Percentiles rank a stretch among this genome's conserved stretches.
phyloP scores from a whole-genome alignment of 2,329 filamentous ascomycete species.

The Fusarium sp. region DNA sequence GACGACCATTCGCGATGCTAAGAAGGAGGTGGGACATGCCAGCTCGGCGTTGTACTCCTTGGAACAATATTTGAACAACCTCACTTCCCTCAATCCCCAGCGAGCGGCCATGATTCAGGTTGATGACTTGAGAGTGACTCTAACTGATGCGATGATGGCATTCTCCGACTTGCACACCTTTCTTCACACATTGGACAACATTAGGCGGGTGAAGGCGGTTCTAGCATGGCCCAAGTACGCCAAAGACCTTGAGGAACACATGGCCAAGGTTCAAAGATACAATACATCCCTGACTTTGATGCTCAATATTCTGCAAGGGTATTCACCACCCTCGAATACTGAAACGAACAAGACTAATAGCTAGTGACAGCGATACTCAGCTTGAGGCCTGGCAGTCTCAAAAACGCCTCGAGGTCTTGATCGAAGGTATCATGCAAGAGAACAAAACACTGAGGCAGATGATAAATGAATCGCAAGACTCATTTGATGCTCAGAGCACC shows the following conservation, averaged over 20 bases:
- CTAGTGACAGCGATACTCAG: background rate
- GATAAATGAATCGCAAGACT: background rate
- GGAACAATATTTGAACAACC: background rate
- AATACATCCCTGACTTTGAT: background rate
- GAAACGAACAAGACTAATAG: background rate
- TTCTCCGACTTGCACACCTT: background rate
- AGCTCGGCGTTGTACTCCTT: background rate
- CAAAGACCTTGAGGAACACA: background rate
- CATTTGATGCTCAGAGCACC: background rate
- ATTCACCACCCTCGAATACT: background rate
- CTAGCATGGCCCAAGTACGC: background rate
- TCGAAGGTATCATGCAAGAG: background rate
- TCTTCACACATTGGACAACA: background rate
- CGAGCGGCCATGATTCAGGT: background rate
- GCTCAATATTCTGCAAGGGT: background rate
- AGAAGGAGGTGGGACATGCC: background rate
- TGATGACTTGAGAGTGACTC: background rate
- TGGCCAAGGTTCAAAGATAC: background rate
- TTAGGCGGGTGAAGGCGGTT: background rate
- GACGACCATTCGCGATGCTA: background rate
- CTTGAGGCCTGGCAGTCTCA: background rate
- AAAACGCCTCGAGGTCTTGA: background rate
- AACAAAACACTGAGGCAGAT: background rate
- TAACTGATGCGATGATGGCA: constrained; percentile 1
- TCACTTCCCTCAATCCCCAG: background rate